Percentiles rank a stretch among this genome's conserved stretches.
phyloP scores from a whole-genome alignment of 176 grass and related monocot genomes.

The Hordeum marinum region DNA sequence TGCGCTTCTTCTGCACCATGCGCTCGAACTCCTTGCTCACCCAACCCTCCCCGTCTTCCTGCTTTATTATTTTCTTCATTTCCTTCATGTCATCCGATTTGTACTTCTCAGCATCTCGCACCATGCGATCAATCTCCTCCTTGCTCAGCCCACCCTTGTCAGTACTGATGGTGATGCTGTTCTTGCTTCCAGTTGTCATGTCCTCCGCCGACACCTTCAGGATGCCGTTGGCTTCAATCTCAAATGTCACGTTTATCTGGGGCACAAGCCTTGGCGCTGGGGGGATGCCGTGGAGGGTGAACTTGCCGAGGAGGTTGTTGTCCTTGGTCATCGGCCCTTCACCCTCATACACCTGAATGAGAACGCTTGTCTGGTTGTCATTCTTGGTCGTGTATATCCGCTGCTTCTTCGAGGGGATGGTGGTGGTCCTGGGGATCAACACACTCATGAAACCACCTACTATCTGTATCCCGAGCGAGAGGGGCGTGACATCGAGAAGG shows the following conservation, averaged over 20 bases:
- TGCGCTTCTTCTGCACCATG: conserved; percentile 40
- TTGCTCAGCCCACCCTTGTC: conserved; percentile 40
- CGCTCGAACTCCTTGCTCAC: conserved; percentile 42
- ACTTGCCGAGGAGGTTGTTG: conserved; percentile 48
- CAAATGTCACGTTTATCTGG: conserved; percentile 29
- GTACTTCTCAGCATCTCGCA: conserved; percentile 35
- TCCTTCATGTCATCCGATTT: conserved; percentile 28
- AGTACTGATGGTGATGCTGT: conserved; percentile 43
- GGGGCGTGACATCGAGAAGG: conserved; percentile 52
- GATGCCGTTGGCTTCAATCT: conserved; percentile 39
- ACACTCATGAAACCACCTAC: conserved; percentile 35
- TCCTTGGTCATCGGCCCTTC: conserved; percentile 39
- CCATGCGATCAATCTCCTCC: conserved; percentile 49
- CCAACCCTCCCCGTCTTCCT: conserved; percentile 21
- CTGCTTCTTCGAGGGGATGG: conserved; percentile 41
- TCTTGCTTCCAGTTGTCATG: conserved; percentile 17
- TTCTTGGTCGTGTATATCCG: conserved; percentile 1
- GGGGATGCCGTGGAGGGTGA: conserved; percentile 34
- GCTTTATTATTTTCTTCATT: conserved; percentile 10
- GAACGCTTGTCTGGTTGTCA: conserved; percentile 20
- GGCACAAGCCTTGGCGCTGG: conserved; percentile 24
- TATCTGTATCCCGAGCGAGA: conserved; percentile 43
- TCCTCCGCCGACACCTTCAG: conserved; percentile 37
- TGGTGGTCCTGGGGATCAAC: conserved; percentile 55
- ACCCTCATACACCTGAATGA: conserved; percentile 43